These are phyloP conservation scores for Capronia coronata DNA, from an alignment of 2,329 filamentous ascomycete species.

Conservation along the genomic window DNA sequence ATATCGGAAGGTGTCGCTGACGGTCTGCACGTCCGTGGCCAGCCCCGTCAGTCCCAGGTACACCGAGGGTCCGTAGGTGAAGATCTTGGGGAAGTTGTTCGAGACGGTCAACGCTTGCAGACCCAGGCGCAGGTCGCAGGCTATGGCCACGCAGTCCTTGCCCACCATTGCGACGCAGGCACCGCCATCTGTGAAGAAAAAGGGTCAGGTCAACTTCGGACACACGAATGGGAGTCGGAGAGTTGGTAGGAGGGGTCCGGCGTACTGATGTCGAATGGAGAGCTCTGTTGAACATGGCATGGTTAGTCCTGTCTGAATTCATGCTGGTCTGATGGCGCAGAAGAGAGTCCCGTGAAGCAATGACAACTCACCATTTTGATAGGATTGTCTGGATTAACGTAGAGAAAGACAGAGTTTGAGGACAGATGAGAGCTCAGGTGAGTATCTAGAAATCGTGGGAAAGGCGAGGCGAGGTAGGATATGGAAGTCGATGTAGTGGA, in stretches of 20 bases:
- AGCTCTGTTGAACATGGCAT: slow-evolving; percentile 54
- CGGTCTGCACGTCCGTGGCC: slow-evolving; percentile 89
- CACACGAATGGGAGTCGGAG: slow-evolving; percentile 4
- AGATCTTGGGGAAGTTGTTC: slow-evolving; percentile 99
- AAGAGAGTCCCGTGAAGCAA: background rate
- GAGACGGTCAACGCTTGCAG: slow-evolving; percentile 94
- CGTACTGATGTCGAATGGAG: slow-evolving; percentile 93
- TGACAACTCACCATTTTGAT: slow-evolving; percentile 34
- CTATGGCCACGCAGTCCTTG: slow-evolving; percentile 99
- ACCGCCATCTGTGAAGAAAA: slow-evolving; percentile 59
- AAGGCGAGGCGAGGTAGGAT: background rate
- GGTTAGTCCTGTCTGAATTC: slow-evolving; percentile 27
- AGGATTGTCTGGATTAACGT: slow-evolving; percentile 14
- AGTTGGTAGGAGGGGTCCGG: slow-evolving; percentile 7
- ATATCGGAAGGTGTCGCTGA: slow-evolving; percentile 96
- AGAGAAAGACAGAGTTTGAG: slow-evolving; percentile 6
- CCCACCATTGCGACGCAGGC: slow-evolving; percentile 98
- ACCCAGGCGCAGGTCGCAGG: slow-evolving; percentile 95
- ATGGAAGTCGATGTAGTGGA: background rate
- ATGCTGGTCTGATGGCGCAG: slow-evolving; percentile 22
- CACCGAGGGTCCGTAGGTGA: slow-evolving; percentile 83
- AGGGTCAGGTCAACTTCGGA: slow-evolving; percentile 17
- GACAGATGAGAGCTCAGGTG: no score
- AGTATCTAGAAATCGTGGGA: slow-evolving; percentile 1
- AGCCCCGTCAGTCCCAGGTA: slow-evolving; percentile 95